Conservation (phyloP, 371 early-diverging fungal species). For the Choanephora cucurbitarum region DNA sequence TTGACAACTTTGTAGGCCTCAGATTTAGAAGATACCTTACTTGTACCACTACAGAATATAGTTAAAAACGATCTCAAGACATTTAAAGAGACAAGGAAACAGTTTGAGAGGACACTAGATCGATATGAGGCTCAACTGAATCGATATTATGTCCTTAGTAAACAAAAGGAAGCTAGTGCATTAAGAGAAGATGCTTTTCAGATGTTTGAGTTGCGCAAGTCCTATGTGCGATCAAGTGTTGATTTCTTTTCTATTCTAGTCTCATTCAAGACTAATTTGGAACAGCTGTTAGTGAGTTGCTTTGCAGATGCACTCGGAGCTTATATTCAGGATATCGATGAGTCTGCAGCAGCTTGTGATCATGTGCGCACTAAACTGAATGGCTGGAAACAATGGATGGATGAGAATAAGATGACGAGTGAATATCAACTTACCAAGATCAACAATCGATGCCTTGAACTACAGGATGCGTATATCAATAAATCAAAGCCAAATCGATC, state of each 20-base stretch:
- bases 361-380: constrained; percentile 25
- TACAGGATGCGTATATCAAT: constrained; percentile 37
- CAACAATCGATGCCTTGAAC: constrained; percentile 21
- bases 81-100: constrained; percentile 52
- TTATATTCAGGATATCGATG: constrained; percentile 33
- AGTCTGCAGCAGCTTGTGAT: constrained; percentile 21
- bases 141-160: constrained; percentile 60
- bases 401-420: constrained; percentile 37
- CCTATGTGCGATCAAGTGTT: constrained; percentile 42
- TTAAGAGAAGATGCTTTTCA: constrained; percentile 71
- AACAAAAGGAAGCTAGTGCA: constrained; percentile 67
- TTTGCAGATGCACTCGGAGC: constrained; percentile 33
- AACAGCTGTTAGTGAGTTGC: constrained; percentile 29
- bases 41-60: constrained; percentile 59
- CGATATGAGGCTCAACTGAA: constrained; percentile 64
- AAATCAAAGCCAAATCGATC: constrained; percentile 40
- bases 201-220: constrained; percentile 66
- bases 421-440: constrained; percentile 37
- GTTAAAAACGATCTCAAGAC: constrained; percentile 61
- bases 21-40: constrained; percentile 54
- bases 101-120: constrained; percentile 61
- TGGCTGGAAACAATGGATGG: constrained; percentile 41
- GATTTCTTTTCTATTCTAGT: constrained; percentile 27
- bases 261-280: constrained; percentile 29
- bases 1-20: constrained; percentile 43